Evolutionary conservation across 2,329 filamentous ascomycete genomes (phyloP), one percentile per base, ranked within the genome.

Genomic region (Trichothecium roseum): DNA sequence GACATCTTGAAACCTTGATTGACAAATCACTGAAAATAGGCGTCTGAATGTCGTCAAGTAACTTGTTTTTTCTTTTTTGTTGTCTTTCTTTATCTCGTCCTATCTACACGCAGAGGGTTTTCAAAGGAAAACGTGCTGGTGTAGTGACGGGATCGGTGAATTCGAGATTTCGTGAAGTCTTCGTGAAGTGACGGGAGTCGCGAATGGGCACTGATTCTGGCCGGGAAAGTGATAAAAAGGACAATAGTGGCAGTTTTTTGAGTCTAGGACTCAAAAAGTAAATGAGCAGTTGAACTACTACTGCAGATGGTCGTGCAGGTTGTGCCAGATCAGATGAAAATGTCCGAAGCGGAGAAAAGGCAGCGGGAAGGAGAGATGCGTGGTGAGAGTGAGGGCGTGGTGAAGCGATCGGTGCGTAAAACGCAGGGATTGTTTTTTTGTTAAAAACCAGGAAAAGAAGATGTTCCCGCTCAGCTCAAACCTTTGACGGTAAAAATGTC

Each of bases 61-160:
- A 24, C 10, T 24, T 24, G 6, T 24, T 50, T 47, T 51, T 45
- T 54, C 45, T 51, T 41, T 44, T 47, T 39, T 39, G 40, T 45
- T 45, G 58, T 60, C 64, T 64, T 58, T 63, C 62, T 65, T 63
- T 61, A 37, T 37, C 39, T 34, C 34, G 40, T 33, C 36, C 52
- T 86, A 86, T 84, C 72, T 87, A 87, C 83, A 88, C 84, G 50
- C 84, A 78, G 72, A 68, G 74, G 73, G 76, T 72, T 78, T 80
- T 83, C 81, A 72, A 85, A 87, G 69, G 81, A 87, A 88, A 89
- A 87, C 81, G 79, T 84, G 84, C 81, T 86, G 83, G 81, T 88
- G 83, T 66, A 74, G 69, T 72, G 70, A 62, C 59, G 60, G 56
- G 48, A 42, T 52, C 52, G 55, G 44, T 55, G n/a, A 31, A 13